These are phyloP conservation scores for Pseudisothecium myosuroides DNA, from an alignment of 225 moss, liverwort and hornwort genomes.

Conservation along the genomic window DNA sequence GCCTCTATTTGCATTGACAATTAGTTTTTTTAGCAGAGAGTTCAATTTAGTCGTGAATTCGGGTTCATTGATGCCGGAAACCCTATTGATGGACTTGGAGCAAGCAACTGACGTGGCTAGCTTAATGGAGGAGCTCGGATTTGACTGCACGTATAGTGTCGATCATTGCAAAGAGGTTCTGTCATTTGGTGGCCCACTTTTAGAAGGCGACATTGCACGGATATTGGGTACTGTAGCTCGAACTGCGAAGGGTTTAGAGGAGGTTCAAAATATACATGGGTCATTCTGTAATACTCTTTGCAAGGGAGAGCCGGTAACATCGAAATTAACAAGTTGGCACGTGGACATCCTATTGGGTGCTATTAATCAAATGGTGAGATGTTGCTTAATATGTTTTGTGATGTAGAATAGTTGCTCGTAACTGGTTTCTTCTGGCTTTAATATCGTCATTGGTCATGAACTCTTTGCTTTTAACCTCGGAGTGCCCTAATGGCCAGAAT, in stretches of 20 bases:
- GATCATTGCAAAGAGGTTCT: conserved; percentile 90
- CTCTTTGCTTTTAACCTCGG: neutral
- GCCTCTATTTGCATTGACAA: neutral
- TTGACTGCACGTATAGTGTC: conserved; percentile 66
- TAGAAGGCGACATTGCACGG: conserved; percentile 62
- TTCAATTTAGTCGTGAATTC: conserved; percentile 41
- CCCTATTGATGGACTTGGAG: conserved; percentile 53
- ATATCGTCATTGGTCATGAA: neutral
- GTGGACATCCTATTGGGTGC: conserved; percentile 73
- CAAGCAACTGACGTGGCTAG: conserved; percentile 57
- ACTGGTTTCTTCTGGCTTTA: neutral
- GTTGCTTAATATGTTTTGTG: neutral
- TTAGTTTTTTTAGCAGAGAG: conserved; percentile 22
- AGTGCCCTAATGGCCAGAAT: neutral
- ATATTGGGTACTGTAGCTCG: conserved; percentile 77
- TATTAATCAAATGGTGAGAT: conserved; percentile 65
- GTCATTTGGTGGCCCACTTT: conserved; percentile 43
- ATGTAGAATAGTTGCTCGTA: neutral
- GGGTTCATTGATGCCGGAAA: conserved; percentile 29
- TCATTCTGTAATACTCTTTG: conserved; percentile 63
- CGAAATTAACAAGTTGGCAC: conserved; percentile 59
- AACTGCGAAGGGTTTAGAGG: conserved; percentile 75
- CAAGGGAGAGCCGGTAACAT: conserved; percentile 50
- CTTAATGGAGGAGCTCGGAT: conserved; percentile 88
- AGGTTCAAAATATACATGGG: conserved; percentile 68